phyloP scores from a whole-genome alignment of 768 basidiomycete species.

The Boletus tomentosulus region DNA sequence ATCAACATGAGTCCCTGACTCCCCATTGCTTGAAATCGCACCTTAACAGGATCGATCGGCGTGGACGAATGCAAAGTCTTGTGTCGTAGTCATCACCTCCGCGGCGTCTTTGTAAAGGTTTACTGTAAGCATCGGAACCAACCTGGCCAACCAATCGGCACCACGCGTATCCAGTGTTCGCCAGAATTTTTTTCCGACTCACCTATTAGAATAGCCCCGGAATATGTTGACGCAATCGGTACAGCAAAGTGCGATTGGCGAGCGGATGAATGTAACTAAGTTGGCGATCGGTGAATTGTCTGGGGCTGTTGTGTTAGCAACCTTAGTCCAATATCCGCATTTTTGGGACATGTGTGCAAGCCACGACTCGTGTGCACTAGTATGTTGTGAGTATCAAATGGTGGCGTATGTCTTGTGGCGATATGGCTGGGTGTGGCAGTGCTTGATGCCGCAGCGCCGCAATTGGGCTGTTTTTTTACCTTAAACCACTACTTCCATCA shows the following conservation, averaged over 20 bases:
- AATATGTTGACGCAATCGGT: no score
- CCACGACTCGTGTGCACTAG: background rate
- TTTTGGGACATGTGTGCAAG: no score
- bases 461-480: conserved; percentile 10
- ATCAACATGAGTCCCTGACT: conserved; percentile 51
- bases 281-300: background rate
- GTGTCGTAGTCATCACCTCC: no score
- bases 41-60: conserved; percentile 26
- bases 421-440: background rate
- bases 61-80: conserved; percentile 50
- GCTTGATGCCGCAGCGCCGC: background rate
- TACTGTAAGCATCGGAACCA: no score
- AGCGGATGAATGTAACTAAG: background rate
- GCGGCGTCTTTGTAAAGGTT: no score
- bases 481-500: conserved; percentile 8
- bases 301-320: conserved; percentile 40
- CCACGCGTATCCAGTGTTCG: background rate
- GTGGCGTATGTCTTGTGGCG: background rate
- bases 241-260: no score
- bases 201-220: background rate
- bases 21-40: conserved; percentile 22
- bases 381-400: background rate
- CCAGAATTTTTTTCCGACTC: background rate
- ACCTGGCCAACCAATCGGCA: background rate
- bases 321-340: no score